Conservation (phyloP, 169 alveolate genomes). For the Eimeria acervulina region DNA sequence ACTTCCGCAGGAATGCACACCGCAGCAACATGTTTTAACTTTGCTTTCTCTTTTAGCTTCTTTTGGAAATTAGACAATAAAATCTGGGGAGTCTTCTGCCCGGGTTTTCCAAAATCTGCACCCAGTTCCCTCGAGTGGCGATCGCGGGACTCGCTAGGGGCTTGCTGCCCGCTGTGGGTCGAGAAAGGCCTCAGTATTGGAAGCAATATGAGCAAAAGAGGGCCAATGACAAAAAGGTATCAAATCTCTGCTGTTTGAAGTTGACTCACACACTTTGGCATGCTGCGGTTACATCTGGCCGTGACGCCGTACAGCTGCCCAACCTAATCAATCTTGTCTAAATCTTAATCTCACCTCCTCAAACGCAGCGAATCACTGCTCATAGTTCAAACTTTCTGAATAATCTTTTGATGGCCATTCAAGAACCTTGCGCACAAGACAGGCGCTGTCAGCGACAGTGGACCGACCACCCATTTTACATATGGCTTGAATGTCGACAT, state of each 20-base stretch:
- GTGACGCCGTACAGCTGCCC: slow-evolving; percentile 3
- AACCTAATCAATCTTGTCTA: slow-evolving; percentile 12
- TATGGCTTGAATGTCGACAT: not conserved
- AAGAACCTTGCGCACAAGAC: not conserved
- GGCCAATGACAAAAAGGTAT: not conserved
- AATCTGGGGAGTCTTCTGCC: not conserved
- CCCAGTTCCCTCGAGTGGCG: slow-evolving; percentile 58
- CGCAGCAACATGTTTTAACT: not conserved
- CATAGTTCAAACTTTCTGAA: not conserved
- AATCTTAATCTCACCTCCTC: not conserved
- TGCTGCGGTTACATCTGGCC: not conserved
- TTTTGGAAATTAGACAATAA: not conserved
- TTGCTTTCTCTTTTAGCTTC: not conserved
- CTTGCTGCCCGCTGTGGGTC: slow-evolving; percentile 35
- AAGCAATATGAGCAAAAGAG: not conserved
- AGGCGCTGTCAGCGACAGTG: not conserved
- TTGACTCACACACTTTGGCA: not conserved
- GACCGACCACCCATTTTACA: not conserved
- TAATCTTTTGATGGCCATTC: not conserved
- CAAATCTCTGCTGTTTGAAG: not conserved
- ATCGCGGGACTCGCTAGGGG: slow-evolving; percentile 70
- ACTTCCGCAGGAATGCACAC: not conserved
- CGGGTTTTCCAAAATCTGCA: not conserved
- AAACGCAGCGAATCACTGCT: not conserved
- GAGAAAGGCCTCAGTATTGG: not conserved